These are phyloP conservation scores for Alternaria sp. DNA, from an alignment of 2,329 filamentous ascomycete genomes.

Conservation along the genomic window DNA sequence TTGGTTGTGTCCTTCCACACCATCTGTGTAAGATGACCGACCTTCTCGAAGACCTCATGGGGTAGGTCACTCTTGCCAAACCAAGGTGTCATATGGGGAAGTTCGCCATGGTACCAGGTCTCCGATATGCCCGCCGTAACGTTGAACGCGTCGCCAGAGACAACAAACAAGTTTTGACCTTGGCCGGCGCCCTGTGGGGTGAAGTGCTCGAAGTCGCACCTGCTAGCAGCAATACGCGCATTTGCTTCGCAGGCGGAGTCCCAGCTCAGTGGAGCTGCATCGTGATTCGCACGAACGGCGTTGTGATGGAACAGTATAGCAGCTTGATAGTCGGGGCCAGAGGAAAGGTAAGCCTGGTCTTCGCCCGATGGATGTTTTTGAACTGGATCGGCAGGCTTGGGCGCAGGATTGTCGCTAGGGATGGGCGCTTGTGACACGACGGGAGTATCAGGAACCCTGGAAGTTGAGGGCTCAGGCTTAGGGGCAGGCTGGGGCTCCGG, in stretches of 20 bases:
- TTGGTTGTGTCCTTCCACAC: conserved; percentile 47
- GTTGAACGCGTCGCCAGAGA: conserved; percentile 60
- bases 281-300: conserved; percentile 83
- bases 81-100: conserved; percentile 60
- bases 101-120: conserved; percentile 88
- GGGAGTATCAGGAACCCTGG: neutral
- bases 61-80: conserved; percentile 63
- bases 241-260: conserved; percentile 63
- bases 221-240: conserved; percentile 72
- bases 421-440: neutral
- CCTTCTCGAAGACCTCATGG: conserved; percentile 55
- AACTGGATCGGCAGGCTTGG: neutral
- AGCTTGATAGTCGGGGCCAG: conserved; percentile 36
- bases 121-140: conserved; percentile 75
- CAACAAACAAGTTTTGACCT: conserved; percentile 90
- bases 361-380: conserved; percentile 26
- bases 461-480: neutral
- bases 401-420: neutral
- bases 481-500: neutral
- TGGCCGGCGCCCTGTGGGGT: conserved; percentile 58
- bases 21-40: conserved; percentile 48
- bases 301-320: conserved; percentile 76
- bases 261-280: conserved; percentile 70
- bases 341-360: conserved; percentile 32
- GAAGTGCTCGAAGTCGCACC: conserved; percentile 74